Evolutionary conservation across 208 protist species (phyloP).

Genomic region (Wallacemonas collosoma): DNA sequence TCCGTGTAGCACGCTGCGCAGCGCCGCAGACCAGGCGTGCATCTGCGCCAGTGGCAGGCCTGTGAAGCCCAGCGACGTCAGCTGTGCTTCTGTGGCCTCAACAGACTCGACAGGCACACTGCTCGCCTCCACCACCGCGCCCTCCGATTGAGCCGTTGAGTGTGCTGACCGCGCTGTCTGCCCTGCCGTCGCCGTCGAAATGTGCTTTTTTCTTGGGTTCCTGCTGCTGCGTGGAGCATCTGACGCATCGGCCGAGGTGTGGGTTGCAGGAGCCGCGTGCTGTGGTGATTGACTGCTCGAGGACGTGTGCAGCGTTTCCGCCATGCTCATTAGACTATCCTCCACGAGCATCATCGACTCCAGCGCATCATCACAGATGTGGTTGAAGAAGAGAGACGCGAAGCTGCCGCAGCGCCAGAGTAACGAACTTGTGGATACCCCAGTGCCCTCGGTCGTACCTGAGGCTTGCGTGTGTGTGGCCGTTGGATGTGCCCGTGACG

Average conservation of each 20-base stretch:
- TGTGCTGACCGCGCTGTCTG: no score
- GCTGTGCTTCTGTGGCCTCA: slow-evolving; percentile 29
- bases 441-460: background rate
- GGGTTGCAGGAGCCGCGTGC: no score
- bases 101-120: slow-evolving; percentile 20
- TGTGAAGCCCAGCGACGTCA: slow-evolving; percentile 33
- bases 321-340: slow-evolving; percentile 43
- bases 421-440: background rate
- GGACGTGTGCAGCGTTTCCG: slow-evolving; percentile 8
- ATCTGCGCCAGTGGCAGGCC: slow-evolving; percentile 29
- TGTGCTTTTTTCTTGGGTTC: background rate
- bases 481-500: no score
- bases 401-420: slow-evolving; percentile 37
- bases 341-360: slow-evolving; percentile 66
- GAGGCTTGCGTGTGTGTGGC: no score
- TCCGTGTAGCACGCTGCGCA: slow-evolving; percentile 36
- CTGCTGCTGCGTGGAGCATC: background rate
- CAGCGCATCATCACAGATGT: slow-evolving; percentile 67
- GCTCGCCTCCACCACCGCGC: slow-evolving; percentile 11
- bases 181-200: slow-evolving; percentile 1
- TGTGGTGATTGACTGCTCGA: background rate
- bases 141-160: no score
- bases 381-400: slow-evolving; percentile 48
- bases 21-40: slow-evolving; percentile 33
- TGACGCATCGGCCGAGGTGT: no score